Evolutionary conservation across 1,139 yeast genomes (phyloP), one percentile per base, ranked within the genome.

Genomic region (Diutina catenulata): DNA sequence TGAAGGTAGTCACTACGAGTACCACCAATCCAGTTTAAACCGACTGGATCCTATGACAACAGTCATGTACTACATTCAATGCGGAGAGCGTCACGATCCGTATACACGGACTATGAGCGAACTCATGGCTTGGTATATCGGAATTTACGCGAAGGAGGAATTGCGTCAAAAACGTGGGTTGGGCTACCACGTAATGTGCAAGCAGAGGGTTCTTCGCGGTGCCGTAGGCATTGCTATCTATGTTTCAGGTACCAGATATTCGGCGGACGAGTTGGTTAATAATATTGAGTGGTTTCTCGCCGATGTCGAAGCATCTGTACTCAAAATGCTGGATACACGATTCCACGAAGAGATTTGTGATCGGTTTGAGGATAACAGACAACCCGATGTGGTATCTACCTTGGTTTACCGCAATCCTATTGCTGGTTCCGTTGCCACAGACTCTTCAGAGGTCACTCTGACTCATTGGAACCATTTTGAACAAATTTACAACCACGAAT

Each of bases 191-290:
- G 71, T 76, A 0, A 45, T 66, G 5, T 69, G 75, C 32, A 84
- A 84, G 0, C 41, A 65, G n/a, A 56, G 80, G 43, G 48, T 68
- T 1, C 54, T 73, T 28, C 56, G 76, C 39, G 59, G 64, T 15
- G 66, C 75, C 0, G 50, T 70, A n/a, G 88, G 88, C 1, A 39
- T 75, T 2, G 76, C 70, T 45, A 53, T 80, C 6, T 63, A 72
- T 4, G 53, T 77, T 0, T 63, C 70, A 63, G 74, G 80, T 46
- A 63, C 67, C 13, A 56, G 55, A 1, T 57, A 55, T 41, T 45
- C 57, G 0, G 60, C 71, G 0, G 45, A 47, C 10, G 56, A 56
- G 5, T 45, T 77, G 22, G 63, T 64, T 21, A 42, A 43, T 1
- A 64, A 64, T 38, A 62, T 79, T 24, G 71, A 76, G 37, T 64